phyloP scores from a whole-genome alignment of 192 early-diverging fungal genomes.

The Dissophora ornata region DNA sequence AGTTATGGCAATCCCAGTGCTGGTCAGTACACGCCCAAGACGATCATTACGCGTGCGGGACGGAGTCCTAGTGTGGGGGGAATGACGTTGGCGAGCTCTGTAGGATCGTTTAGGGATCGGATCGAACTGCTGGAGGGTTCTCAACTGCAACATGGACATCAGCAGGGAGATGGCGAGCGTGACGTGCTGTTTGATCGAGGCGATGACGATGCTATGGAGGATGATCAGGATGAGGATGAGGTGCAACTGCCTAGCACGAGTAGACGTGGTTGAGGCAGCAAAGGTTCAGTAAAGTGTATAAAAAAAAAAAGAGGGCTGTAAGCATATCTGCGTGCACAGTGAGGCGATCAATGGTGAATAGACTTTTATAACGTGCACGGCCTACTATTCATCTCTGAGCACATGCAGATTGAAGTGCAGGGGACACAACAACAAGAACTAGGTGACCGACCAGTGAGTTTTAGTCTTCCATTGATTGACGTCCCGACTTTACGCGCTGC shows the following conservation, averaged over 20 bases:
- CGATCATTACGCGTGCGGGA: slow-evolving; percentile 9
- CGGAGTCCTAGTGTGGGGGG: slow-evolving; percentile 37
- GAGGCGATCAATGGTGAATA: no score
- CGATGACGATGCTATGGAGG: slow-evolving; percentile 16
- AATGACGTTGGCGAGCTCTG: slow-evolving; percentile 48
- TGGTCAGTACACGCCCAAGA: slow-evolving; percentile 9
- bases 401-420: no score
- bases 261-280: not conserved
- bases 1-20: slow-evolving; percentile 2
- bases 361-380: no score
- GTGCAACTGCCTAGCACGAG: slow-evolving; percentile 14
- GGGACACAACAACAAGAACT: no score
- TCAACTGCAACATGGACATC: not conserved
- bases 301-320: no score
- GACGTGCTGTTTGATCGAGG: slow-evolving; percentile 37
- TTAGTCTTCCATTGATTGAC: no score
- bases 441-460: no score
- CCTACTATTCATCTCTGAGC: no score
- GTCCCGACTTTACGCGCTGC: no score
- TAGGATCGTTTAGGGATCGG: slow-evolving; percentile 43
- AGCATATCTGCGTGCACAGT: no score
- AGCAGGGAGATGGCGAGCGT: slow-evolving; percentile 6
- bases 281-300: no score
- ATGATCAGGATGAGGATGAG: slow-evolving; percentile 50
- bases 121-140: slow-evolving; percentile 37